Evolutionary conservation across 2,329 filamentous ascomycete species (phyloP).

Genomic region (Penicillium sumatraense): DNA sequence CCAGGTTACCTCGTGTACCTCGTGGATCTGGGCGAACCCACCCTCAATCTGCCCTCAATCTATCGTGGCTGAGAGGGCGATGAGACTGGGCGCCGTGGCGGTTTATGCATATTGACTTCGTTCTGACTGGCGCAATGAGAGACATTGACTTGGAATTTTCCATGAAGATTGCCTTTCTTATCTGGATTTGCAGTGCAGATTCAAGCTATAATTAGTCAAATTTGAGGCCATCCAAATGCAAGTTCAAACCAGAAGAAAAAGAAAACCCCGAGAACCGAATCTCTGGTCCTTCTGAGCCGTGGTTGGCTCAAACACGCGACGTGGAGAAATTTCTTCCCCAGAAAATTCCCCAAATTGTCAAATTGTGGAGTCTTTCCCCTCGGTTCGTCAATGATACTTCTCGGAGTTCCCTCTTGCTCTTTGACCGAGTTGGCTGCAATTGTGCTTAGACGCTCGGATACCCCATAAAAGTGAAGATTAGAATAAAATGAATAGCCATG

Average conservation of each 20-base stretch:
- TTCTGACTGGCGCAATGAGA: not conserved
- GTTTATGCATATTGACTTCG: not conserved
- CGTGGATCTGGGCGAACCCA: not conserved
- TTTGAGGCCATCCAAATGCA: too few species aligned
- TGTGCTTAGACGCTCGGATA: not conserved
- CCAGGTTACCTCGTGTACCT: not conserved
- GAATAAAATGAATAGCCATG: not conserved
- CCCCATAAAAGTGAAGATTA: not conserved
- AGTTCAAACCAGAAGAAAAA: too few species aligned
- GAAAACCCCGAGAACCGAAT: too few species aligned
- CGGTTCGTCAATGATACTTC: conserved; percentile 1
- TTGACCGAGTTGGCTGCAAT: not conserved
- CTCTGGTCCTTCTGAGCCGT: too few species aligned
- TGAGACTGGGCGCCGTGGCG: not conserved
- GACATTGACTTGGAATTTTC: not conserved
- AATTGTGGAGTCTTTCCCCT: conserved; percentile 11
- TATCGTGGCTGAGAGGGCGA: too few species aligned
- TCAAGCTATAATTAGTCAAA: not conserved
- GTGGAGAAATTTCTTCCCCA: conserved; percentile 15
- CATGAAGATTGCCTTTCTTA: too few species aligned
- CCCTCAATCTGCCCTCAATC: not conserved
- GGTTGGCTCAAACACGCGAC: conserved; percentile 7
- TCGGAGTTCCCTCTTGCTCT: not conserved
- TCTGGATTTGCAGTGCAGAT: not conserved
- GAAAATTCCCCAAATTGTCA: conserved; percentile 8